Percentiles rank a stretch among this genome's conserved stretches.
These are phyloP conservation scores for Hymenotorrendiella dingleyae DNA, from an alignment of 2,329 filamentous ascomycete species.

Conservation along the genomic window DNA sequence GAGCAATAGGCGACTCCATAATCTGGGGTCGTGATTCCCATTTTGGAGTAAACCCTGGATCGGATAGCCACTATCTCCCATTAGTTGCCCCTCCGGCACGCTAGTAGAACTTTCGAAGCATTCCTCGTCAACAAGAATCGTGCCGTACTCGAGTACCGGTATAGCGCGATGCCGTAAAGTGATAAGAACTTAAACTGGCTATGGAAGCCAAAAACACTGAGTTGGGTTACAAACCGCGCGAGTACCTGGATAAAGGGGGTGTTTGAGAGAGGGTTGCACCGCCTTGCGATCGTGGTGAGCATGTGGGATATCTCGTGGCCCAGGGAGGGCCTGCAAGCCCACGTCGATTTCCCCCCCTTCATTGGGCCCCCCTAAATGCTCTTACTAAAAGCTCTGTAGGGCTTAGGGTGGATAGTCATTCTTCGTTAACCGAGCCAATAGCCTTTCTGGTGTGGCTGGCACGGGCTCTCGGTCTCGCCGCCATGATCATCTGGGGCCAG, in stretches of 20 bases:
- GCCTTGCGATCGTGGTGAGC: conserved; percentile 4
- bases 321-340: not conserved
- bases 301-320: conserved; percentile 4
- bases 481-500: conserved; percentile 1
- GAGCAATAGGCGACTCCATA: too few relatives aligned
- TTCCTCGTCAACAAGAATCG: too few relatives aligned
- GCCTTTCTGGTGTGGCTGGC: not conserved
- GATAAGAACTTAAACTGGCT: conserved; percentile 13
- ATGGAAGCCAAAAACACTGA: conserved; percentile 2
- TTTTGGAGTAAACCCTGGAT: too few relatives aligned
- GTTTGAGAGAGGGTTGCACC: conserved; percentile 5
- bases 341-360: too few relatives aligned
- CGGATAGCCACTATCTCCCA: too few relatives aligned
- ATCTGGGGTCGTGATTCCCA: too few relatives aligned
- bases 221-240: not conserved
- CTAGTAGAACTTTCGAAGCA: too few relatives aligned
- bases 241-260: not conserved
- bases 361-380: too few relatives aligned
- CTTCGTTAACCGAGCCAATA: conserved; percentile 7
- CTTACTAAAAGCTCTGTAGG: conserved; percentile 5
- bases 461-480: conserved; percentile 11
- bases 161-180: conserved; percentile 1
- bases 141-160: too few relatives aligned
- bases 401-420: conserved; percentile 11
- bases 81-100: too few relatives aligned